Evolutionary conservation across 1,284 basidiomycete species (phyloP).

Genomic region (Boletellus sp.): DNA sequence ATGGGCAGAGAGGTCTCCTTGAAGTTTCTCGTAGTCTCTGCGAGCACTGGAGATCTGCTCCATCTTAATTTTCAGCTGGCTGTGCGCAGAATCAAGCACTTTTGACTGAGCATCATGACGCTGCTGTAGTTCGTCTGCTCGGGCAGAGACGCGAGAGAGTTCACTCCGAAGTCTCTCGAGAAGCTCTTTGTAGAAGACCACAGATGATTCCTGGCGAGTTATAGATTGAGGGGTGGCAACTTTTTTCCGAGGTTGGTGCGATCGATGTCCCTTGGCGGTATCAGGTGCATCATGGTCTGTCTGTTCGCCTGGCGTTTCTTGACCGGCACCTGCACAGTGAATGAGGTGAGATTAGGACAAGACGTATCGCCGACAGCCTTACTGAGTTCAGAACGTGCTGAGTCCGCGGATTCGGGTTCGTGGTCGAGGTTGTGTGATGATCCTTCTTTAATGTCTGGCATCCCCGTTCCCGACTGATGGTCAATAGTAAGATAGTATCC

Average conservation of each 20-base stretch:
- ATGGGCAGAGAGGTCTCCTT: neutral
- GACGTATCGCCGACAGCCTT: neutral
- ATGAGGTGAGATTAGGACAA: neutral
- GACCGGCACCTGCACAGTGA: neutral
- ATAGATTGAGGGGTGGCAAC: neutral
- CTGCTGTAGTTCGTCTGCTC: conserved; percentile 1
- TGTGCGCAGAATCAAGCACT: neutral
- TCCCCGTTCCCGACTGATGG: neutral
- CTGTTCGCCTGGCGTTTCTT: neutral
- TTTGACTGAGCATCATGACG: neutral
- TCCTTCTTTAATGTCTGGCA: neutral
- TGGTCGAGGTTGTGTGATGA: neutral
- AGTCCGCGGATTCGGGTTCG: neutral
- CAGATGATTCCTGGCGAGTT: neutral
- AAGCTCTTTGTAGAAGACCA: neutral
- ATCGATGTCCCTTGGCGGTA: neutral
- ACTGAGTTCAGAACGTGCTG: neutral
- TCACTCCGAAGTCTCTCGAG: conserved; percentile 1
- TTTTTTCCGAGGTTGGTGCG: neutral
- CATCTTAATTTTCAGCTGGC: neutral
- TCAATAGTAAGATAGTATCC: neutral
- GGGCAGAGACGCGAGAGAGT: neutral
- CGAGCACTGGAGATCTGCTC: neutral
- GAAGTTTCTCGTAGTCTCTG: conserved; percentile 3
- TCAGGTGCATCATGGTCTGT: neutral